These are phyloP conservation scores for Colletotrichum spaethianum DNA, from an alignment of 2,329 filamentous ascomycete genomes.

Conservation along the genomic window DNA sequence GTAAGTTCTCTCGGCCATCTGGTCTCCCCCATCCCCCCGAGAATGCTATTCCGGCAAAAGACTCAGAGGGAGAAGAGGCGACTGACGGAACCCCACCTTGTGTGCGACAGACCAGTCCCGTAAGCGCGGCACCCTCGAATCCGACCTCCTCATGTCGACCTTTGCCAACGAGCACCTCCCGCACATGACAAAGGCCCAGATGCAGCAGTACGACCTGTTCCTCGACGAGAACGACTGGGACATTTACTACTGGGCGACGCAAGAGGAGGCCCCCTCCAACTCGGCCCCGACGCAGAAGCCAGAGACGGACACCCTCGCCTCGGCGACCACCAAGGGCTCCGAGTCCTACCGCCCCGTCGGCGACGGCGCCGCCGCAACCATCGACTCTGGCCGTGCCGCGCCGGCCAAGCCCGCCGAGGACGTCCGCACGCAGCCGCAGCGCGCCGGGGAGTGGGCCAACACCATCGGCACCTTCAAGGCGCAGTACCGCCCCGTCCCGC, in stretches of 20 bases:
- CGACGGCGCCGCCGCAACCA: conserved; percentile 35
- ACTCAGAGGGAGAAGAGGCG: conserved; percentile 6
- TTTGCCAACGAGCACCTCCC: conserved; percentile 87
- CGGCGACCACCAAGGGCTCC: conserved; percentile 45
- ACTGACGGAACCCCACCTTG: conserved; percentile 20
- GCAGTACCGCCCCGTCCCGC: conserved; percentile 88
- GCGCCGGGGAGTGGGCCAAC: conserved; percentile 91
- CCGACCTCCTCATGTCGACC: conserved; percentile 94
- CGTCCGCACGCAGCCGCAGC: conserved; percentile 48
- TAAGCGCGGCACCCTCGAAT: conserved; percentile 95
- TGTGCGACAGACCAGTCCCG: conserved; percentile 85
- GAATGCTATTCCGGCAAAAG: neutral
- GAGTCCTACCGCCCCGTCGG: conserved; percentile 27
- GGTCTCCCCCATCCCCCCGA: neutral
- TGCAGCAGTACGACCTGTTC: conserved; percentile 90
- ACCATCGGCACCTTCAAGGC: conserved; percentile 95
- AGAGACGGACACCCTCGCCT: conserved; percentile 2
- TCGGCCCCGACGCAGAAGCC: conserved; percentile 47
- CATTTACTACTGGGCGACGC: conserved; percentile 99
- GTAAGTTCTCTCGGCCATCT: conserved; percentile 56
- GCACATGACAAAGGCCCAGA: conserved; percentile 79
- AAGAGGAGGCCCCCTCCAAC: conserved; percentile 75
- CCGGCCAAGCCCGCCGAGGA: conserved; percentile 43
- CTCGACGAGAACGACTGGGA: conserved; percentile 99
- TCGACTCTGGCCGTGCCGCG: conserved; percentile 43